These are phyloP conservation scores for Pseudogymnoascus sp. DNA, from an alignment of 2,329 filamentous ascomycete species.

Conservation along the genomic window DNA sequence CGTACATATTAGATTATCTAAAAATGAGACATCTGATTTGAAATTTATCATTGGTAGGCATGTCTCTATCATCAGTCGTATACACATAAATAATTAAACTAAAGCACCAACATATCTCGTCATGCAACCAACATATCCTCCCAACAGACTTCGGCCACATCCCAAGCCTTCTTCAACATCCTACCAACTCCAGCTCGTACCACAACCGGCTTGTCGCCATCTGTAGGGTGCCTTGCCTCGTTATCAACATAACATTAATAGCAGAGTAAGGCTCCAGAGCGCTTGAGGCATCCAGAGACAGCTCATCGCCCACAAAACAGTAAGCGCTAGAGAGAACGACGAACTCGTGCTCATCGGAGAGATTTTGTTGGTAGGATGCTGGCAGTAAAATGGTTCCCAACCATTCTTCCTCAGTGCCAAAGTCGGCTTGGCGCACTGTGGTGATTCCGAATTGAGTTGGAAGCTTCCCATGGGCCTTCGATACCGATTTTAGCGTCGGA, in stretches of 20 bases:
- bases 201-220: background rate
- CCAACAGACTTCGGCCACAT: background rate
- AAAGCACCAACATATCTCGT: background rate
- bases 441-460: background rate
- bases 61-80: background rate
- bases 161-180: background rate
- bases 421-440: too few relatives aligned
- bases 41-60: background rate
- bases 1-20: background rate
- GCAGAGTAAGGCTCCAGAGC: background rate
- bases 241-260: background rate
- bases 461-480: background rate
- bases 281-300: background rate
- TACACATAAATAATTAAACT: background rate
- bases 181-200: background rate
- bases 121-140: background rate
- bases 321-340: background rate
- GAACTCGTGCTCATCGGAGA: background rate
- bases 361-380: background rate
- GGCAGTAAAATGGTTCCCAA: background rate
- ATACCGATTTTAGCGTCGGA: background rate
- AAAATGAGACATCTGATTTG: background rate
- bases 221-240: background rate
- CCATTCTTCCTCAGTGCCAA: background rate
- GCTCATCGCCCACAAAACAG: background rate